These are phyloP conservation scores for Xylona heveae DNA, from an alignment of 495 filamentous ascomycete species.

Conservation along the genomic window DNA sequence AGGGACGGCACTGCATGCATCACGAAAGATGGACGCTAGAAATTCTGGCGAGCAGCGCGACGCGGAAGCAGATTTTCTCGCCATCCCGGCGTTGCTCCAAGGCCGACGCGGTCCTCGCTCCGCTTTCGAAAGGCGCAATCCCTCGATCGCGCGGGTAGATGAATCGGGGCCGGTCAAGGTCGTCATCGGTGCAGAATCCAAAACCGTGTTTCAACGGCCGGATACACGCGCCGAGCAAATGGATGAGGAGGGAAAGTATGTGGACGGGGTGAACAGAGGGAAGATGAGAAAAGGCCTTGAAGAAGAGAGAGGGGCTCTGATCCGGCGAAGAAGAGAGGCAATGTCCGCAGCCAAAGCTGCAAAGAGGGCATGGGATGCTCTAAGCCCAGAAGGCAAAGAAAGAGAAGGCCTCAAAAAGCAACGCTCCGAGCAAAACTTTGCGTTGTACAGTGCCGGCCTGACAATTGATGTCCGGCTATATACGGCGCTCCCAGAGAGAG, in stretches of 20 bases:
- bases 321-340: conserved; percentile 2
- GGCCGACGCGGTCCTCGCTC: neutral
- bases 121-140: conserved; percentile 4
- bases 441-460: too few relatives aligned
- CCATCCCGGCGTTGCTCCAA: neutral
- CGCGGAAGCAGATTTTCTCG: too few relatives aligned
- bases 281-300: conserved; percentile 6
- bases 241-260: conserved; percentile 4
- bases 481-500: too few relatives aligned
- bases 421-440: neutral
- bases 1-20: too few relatives aligned
- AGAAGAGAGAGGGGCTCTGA: conserved; percentile 3
- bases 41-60: too few relatives aligned
- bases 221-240: conserved; percentile 3
- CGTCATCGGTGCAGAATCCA: conserved; percentile 1
- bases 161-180: conserved; percentile 1
- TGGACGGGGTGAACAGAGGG: conserved; percentile 2
- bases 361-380: conserved; percentile 5
- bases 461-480: too few relatives aligned
- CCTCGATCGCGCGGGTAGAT: neutral
- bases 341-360: conserved; percentile 3
- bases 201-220: neutral
- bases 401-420: neutral
- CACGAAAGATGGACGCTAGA: conserved; percentile 4
- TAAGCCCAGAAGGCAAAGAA: conserved; percentile 3